Percentiles rank a stretch among this genome's conserved stretches.
Conservation (phyloP, 2,329 filamentous ascomycete genomes). For the Cladobotryum mycophilum region DNA sequence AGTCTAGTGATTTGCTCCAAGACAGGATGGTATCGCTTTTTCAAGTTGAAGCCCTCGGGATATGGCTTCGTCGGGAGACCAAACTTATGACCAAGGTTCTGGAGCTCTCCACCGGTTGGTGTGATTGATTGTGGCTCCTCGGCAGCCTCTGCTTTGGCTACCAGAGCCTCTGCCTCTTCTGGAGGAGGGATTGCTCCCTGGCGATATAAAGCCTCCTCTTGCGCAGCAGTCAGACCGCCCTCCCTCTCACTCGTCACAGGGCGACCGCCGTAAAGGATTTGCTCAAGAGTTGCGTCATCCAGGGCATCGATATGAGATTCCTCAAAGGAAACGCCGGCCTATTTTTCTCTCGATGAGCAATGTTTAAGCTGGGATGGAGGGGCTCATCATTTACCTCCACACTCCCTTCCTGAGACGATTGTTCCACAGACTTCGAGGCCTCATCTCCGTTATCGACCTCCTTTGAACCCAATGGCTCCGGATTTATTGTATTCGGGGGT, state of each 20-base stretch:
- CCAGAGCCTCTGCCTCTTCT: conserved; percentile 25
- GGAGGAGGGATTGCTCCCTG: conserved; percentile 35
- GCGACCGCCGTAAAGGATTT: conserved; percentile 32
- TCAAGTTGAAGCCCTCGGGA: conserved; percentile 56
- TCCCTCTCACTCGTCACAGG: conserved; percentile 22
- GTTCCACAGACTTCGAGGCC: background rate
- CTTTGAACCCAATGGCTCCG: too few species aligned
- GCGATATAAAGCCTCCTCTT: conserved; percentile 38
- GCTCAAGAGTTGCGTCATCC: conserved; percentile 31
- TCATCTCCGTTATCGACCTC: background rate
- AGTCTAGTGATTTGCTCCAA: conserved; percentile 83
- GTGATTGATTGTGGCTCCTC: conserved; percentile 13
- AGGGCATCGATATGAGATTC: conserved; percentile 19
- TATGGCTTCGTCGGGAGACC: conserved; percentile 62
- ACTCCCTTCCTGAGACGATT: conserved; percentile 4
- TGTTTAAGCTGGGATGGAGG: background rate
- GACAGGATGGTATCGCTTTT: conserved; percentile 79
- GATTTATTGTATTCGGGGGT: conserved; percentile 17
- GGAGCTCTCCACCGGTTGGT: conserved; percentile 15
- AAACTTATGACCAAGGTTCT: conserved; percentile 65
- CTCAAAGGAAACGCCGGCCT: conserved; percentile 4
- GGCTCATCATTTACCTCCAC: background rate
- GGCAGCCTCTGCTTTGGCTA: conserved; percentile 18
- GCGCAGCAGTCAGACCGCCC: conserved; percentile 34
- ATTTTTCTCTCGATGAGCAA: background rate